Conservation (phyloP, 768 basidiomycete species). For the Suillus subluteus region DNA sequence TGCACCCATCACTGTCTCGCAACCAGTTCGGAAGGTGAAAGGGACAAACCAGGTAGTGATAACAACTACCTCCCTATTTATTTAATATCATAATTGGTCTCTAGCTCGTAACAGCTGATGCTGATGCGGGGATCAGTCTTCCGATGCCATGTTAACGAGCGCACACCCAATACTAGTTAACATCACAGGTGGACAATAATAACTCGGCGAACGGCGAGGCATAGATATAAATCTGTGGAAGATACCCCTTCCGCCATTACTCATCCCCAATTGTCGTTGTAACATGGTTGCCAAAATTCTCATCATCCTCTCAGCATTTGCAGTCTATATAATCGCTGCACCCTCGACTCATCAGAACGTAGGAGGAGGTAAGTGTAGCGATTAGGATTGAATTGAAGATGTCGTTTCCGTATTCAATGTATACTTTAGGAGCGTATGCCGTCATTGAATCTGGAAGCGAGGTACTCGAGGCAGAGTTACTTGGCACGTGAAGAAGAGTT, state of each 20-base stretch:
- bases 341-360: neutral
- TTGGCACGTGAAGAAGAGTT: too few species aligned
- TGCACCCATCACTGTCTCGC: too few species aligned
- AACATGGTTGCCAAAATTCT: neutral
- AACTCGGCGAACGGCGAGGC: neutral
- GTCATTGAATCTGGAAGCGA: too few species aligned
- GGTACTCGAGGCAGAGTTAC: too few species aligned
- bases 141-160: too few species aligned
- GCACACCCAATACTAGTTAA: too few species aligned
- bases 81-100: too few species aligned
- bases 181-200: neutral
- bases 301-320: neutral
- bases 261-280: neutral
- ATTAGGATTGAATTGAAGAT: neutral
- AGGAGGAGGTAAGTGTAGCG: neutral
- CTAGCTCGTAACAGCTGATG: too few species aligned
- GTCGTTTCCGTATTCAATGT: neutral
- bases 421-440: neutral
- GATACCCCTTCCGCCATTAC: neutral
- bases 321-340: neutral
- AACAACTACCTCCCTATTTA: too few species aligned
- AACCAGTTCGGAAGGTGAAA: too few species aligned
- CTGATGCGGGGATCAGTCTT: too few species aligned
- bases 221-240: neutral
- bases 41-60: too few species aligned